These are phyloP conservation scores for Boletus huronensis DNA, from an alignment of 768 basidiomycete species.

Conservation along the genomic window DNA sequence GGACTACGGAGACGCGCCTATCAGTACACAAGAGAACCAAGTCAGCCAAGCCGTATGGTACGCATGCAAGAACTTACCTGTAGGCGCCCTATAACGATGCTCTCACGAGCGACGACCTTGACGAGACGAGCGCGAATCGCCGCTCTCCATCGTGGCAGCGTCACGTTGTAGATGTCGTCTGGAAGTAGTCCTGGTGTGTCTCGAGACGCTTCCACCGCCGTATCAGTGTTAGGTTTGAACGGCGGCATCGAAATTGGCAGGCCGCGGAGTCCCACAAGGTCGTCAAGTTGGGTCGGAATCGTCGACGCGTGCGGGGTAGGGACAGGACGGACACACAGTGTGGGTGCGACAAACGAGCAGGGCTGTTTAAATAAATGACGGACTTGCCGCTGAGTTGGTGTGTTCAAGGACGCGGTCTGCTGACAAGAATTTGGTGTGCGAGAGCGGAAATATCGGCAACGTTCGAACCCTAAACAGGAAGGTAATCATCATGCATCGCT, in stretches of 20 bases:
- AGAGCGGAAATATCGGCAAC: background rate
- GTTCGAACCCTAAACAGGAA: background rate
- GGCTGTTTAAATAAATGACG: background rate
- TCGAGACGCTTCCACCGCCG: background rate
- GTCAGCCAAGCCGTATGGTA: conserved; percentile 4
- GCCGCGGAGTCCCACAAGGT: background rate
- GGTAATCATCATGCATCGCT: no score
- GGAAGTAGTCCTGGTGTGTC: conserved; percentile 16
- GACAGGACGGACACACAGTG: background rate
- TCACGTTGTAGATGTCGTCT: conserved; percentile 61
- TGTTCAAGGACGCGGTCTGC: background rate
- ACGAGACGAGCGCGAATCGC: conserved; percentile 54
- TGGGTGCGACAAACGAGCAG: background rate
- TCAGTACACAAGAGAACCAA: background rate
- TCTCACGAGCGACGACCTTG: conserved; percentile 54
- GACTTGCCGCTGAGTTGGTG: background rate
- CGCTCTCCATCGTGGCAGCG: conserved; percentile 64
- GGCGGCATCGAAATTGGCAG: background rate
- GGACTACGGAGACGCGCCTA: conserved; percentile 57
- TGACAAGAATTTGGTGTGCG: background rate
- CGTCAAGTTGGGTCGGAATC: background rate
- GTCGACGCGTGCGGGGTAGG: background rate
- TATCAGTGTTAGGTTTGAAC: background rate
- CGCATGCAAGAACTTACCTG: conserved; percentile 51
- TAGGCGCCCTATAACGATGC: conserved; percentile 55